These are phyloP conservation scores for Clarkia xantiana DNA, from an alignment of 345 rosid species.

Conservation along the genomic window DNA sequence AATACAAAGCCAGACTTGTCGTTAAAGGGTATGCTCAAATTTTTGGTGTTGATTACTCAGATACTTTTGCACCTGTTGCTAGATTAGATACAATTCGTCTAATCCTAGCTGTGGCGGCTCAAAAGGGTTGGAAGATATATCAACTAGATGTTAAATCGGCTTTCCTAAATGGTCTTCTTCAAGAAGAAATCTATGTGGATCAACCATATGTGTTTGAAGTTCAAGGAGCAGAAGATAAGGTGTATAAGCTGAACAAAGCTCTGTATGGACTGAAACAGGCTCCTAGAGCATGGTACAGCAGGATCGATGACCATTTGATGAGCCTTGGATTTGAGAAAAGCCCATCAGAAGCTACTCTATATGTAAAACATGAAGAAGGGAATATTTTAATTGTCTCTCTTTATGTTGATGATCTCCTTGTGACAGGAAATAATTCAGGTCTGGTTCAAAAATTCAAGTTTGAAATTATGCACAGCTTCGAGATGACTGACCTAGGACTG, in stretches of 20 bases:
- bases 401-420: neutral
- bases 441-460: too few species aligned
- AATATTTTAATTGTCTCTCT: too few species aligned
- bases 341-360: neutral
- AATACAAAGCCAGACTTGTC: too few species aligned
- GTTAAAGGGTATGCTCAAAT: too few species aligned
- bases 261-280: slow-evolving; percentile 9
- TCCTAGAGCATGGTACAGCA: slow-evolving; percentile 9
- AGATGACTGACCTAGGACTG: too few species aligned
- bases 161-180: slow-evolving; percentile 5
- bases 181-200: slow-evolving; percentile 5
- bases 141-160: slow-evolving; percentile 8
- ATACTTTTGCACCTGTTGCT: slow-evolving; percentile 6
- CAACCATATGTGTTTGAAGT: neutral
- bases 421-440: too few species aligned
- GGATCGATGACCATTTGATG: slow-evolving; percentile 4
- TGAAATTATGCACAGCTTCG: too few species aligned
- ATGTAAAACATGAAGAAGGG: too few species aligned
- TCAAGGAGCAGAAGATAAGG: neutral
- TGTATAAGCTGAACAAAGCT: slow-evolving; percentile 3
- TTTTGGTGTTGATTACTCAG: neutral
- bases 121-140: neutral
- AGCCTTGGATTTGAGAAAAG: slow-evolving; percentile 4
- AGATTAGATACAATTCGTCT: neutral
- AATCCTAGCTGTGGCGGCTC: slow-evolving; percentile 1